Evolutionary conservation across 805 yeast species (phyloP).

Genomic region (Wickerhamomyces ciferrii): DNA sequence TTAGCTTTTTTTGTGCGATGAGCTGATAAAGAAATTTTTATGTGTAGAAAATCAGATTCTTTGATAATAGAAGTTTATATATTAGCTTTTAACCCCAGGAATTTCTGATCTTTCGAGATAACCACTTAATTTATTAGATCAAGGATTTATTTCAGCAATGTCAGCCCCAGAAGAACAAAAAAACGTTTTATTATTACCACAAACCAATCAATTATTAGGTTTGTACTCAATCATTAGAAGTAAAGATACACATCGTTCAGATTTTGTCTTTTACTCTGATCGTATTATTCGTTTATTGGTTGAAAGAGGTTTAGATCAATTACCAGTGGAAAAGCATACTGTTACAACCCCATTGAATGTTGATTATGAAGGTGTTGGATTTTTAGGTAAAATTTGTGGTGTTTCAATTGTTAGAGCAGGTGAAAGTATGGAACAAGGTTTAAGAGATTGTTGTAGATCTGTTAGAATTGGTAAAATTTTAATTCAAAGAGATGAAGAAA

Average conservation of each 20-base stretch:
- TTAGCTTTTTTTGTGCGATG: neutral
- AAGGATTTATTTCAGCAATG: conserved; percentile 5
- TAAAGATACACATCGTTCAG: conserved; percentile 74
- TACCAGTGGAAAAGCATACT: conserved; percentile 71
- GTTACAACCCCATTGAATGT: conserved; percentile 78
- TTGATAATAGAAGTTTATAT: too few species aligned
- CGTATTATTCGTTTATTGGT: conserved; percentile 90
- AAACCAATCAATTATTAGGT: conserved; percentile 85
- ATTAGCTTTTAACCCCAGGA: too few species aligned
- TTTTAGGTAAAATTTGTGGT: conserved; percentile 93
- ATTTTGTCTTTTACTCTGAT: conserved; percentile 92
- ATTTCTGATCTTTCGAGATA: too few species aligned
- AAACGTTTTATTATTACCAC: conserved; percentile 71
- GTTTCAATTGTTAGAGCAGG: conserved; percentile 98
- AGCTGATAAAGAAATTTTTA: neutral
- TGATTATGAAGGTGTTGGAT: conserved; percentile 68
- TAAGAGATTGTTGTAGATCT: conserved; percentile 94
- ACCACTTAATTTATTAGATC: too few species aligned
- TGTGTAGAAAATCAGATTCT: neutral
- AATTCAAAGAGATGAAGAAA: conserved; percentile 97
- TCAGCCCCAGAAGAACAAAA: conserved; percentile 19
- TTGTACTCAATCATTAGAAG: conserved; percentile 89
- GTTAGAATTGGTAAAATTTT: conserved; percentile 95
- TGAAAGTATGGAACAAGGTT: conserved; percentile 98
- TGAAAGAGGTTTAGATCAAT: conserved; percentile 90